phyloP scores from a whole-genome alignment of 192 early-diverging fungal genomes.

The Coemansia sp. region DNA sequence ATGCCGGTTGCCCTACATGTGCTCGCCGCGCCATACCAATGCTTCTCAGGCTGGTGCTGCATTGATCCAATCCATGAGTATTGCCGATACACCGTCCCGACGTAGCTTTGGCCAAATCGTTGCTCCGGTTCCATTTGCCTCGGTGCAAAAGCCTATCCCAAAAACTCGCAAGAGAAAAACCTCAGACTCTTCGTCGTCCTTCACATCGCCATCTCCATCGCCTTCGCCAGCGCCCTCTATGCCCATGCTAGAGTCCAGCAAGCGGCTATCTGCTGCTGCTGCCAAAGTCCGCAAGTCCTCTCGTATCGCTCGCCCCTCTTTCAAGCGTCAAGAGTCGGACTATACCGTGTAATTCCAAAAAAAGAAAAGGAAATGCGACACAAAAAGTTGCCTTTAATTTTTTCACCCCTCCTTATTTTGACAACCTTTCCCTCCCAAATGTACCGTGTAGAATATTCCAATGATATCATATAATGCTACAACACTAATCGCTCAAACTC shows the following conservation, averaged over 20 bases:
- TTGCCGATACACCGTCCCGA: not conserved
- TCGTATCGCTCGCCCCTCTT: constrained; percentile 45
- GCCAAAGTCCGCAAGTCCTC: constrained; percentile 56
- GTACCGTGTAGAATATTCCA: constrained; percentile 19
- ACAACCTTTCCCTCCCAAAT: not conserved
- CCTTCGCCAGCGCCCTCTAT: not conserved
- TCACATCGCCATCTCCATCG: not conserved
- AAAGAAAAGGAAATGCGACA: not conserved
- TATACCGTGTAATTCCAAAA: constrained; percentile 21
- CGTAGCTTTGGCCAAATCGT: constrained; percentile 3
- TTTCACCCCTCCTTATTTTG: not conserved
- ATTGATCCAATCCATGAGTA: not conserved
- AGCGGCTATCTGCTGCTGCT: constrained; percentile 4
- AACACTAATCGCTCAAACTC: constrained; percentile 45
- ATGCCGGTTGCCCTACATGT: constrained; percentile 56
- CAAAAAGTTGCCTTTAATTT: not conserved
- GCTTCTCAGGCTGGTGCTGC: not conserved
- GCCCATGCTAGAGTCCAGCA: not conserved
- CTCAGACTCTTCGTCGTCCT: not conserved
- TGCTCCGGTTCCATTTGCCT: not conserved
- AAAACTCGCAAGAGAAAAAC: constrained; percentile 17
- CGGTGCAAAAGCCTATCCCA: constrained; percentile 1
- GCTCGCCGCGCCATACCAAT: constrained; percentile 47
- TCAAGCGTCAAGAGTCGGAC: constrained; percentile 49
- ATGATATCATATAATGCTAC: constrained; percentile 7